Conservation (phyloP, 352 stramenopile genomes). For the Phytophthora crassamura region DNA sequence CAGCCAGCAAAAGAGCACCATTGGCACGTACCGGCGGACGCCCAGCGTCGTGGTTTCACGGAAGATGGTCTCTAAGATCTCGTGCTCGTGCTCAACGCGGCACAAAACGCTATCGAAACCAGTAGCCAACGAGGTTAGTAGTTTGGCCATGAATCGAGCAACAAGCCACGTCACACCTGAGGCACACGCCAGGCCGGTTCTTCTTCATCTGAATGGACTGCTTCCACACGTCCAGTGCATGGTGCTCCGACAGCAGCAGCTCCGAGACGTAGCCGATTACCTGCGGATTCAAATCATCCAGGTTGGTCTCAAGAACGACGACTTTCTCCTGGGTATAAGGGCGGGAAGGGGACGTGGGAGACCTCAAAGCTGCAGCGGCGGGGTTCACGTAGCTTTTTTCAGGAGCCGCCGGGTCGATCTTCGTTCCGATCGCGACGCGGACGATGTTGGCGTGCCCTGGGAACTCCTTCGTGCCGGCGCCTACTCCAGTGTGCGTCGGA, state of each 20-base stretch:
- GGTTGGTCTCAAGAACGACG: conserved; percentile 88
- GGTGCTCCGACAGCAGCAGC: conserved; percentile 57
- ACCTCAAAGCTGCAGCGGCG: conserved; percentile 31
- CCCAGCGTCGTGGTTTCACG: conserved; percentile 90
- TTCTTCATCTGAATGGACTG: conserved; percentile 94
- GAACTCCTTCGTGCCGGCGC: conserved; percentile 92
- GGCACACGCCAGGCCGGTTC: conserved; percentile 71
- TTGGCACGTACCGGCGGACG: conserved; percentile 69
- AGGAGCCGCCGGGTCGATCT: conserved; percentile 38
- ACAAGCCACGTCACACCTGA: conserved; percentile 52
- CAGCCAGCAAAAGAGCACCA: not conserved
- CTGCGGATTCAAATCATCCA: conserved; percentile 92
- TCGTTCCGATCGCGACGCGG: conserved; percentile 83
- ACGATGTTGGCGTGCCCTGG: conserved; percentile 90
- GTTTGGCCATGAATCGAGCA: not conserved
- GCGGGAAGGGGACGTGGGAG: conserved; percentile 13
- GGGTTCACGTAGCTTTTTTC: conserved; percentile 51
- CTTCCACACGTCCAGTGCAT: conserved; percentile 90
- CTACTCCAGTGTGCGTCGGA: conserved; percentile 76
- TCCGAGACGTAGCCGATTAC: conserved; percentile 83
- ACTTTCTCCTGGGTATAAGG: conserved; percentile 54
- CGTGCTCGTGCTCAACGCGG: conserved; percentile 53
- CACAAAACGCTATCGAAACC: conserved; percentile 72
- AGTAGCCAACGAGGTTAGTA: conserved; percentile 8
- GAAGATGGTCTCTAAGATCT: conserved; percentile 73